Evolutionary conservation across 805 yeast species (phyloP).

Genomic region (Starmerella riodocensis): DNA sequence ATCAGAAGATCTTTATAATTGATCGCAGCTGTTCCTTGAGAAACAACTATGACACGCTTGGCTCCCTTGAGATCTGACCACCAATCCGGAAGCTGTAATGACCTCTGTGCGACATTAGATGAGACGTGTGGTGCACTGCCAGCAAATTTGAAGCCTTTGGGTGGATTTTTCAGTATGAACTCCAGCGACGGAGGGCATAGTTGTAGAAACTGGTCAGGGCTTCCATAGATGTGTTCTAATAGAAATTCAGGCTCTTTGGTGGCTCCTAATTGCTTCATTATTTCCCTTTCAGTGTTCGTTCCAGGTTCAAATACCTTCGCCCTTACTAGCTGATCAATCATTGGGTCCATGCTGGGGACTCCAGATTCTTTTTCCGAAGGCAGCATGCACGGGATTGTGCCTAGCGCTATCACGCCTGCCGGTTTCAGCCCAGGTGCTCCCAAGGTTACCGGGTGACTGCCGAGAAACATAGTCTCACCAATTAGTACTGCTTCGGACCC

Average conservation of each 20-base stretch:
- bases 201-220: slow-evolving; percentile 3
- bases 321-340: not conserved
- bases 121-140: not conserved
- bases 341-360: not conserved
- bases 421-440: not conserved
- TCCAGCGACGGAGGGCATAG: slow-evolving; percentile 3
- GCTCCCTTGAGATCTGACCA: not conserved
- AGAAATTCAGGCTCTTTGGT: not conserved
- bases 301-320: not conserved
- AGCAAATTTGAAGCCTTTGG: not conserved
- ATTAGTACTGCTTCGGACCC: not conserved
- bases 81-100: not conserved
- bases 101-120: not conserved
- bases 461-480: slow-evolving; percentile 1
- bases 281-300: not conserved
- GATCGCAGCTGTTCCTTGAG: slow-evolving; percentile 1
- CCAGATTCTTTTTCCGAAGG: not conserved
- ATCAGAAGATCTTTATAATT: not conserved
- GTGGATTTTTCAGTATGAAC: not conserved
- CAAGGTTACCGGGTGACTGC: not conserved
- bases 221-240: not conserved
- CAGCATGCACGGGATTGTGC: slow-evolving; percentile 1
- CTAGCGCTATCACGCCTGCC: not conserved
- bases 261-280: not conserved
- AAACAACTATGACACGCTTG: not conserved